These are phyloP conservation scores for Carex arenaria DNA, from an alignment of 202 grass and related monocot genomes.

Conservation along the genomic window DNA sequence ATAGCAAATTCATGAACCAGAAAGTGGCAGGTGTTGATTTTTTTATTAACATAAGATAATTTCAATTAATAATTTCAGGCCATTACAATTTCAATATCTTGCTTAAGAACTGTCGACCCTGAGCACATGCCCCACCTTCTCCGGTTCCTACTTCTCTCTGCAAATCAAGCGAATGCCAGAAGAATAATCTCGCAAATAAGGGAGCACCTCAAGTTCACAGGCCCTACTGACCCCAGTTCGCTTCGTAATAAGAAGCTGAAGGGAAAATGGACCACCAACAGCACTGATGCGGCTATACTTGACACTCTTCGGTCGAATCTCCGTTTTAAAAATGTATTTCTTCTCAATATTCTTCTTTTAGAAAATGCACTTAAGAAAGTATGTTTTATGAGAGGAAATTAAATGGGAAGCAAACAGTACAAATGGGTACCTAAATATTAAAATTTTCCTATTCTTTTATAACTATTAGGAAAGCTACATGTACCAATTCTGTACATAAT, in stretches of 20 bases:
- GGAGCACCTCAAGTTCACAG: conserved; percentile 69
- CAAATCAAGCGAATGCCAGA: conserved; percentile 56
- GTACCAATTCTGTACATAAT: neutral
- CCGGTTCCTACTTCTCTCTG: conserved; percentile 73
- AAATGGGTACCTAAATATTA: neutral
- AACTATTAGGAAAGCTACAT: neutral
- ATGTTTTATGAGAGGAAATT: neutral
- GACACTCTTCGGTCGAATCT: conserved; percentile 67
- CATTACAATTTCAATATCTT: conserved; percentile 77
- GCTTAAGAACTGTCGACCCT: conserved; percentile 61
- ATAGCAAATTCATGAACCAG: neutral
- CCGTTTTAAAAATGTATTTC: conserved; percentile 70
- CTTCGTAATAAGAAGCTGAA: conserved; percentile 74
- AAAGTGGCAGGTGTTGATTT: conserved; percentile 1
- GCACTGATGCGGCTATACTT: conserved; percentile 62
- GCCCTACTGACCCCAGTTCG: conserved; percentile 42
- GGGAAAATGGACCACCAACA: conserved; percentile 49
- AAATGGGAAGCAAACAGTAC: neutral
- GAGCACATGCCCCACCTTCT: conserved; percentile 85
- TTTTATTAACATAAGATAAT: neutral
- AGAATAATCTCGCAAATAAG: conserved; percentile 85
- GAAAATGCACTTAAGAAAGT: neutral
- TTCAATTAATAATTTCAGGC: conserved; percentile 46
- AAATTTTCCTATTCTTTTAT: neutral
- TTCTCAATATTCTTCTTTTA: conserved; percentile 18